Evolutionary conservation across 1,139 yeast genomes (phyloP).

Genomic region (Protomyces arabidopsidicola): DNA sequence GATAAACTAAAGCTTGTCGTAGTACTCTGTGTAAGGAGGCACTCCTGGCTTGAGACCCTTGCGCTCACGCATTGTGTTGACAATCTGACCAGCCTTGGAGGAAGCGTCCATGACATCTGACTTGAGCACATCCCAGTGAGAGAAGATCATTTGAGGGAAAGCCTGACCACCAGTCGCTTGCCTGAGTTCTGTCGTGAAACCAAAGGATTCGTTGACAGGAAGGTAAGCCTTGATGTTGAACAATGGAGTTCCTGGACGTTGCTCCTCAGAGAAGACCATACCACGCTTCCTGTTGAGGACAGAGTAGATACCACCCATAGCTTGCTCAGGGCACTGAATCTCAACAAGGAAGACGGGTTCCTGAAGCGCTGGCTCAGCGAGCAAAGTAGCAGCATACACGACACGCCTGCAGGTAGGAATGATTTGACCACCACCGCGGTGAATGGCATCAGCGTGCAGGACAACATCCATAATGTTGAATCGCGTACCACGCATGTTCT

Average conservation of each 20-base stretch:
- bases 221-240: slow-evolving; percentile 98
- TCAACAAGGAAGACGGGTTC: slow-evolving; percentile 99
- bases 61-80: slow-evolving; percentile 86
- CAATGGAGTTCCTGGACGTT: slow-evolving; percentile 99
- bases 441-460: slow-evolving; percentile 99
- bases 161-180: slow-evolving; percentile 99
- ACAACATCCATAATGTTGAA: slow-evolving; percentile 98
- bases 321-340: slow-evolving; percentile 99
- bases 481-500: slow-evolving; percentile 92
- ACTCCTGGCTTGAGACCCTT: slow-evolving; percentile 95
- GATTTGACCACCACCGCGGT: slow-evolving; percentile 99
- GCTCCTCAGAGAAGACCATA: slow-evolving; percentile 97
- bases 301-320: slow-evolving; percentile 99
- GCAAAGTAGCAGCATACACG: slow-evolving; percentile 94
- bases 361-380: slow-evolving; percentile 98
- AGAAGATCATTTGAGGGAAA: slow-evolving; percentile 99
- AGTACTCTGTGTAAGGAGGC: slow-evolving; percentile 99
- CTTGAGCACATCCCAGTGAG: slow-evolving; percentile 85
- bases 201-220: slow-evolving; percentile 99
- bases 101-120: slow-evolving; percentile 85
- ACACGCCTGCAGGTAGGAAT: slow-evolving; percentile 99
- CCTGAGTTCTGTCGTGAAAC: slow-evolving; percentile 99
- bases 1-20: slow-evolving; percentile 86
- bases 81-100: slow-evolving; percentile 94
- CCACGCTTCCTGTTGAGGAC: slow-evolving; percentile 99